These are phyloP conservation scores for Diddensiella santjacobensis DNA, from an alignment of 805 yeast species.

Conservation along the genomic window DNA sequence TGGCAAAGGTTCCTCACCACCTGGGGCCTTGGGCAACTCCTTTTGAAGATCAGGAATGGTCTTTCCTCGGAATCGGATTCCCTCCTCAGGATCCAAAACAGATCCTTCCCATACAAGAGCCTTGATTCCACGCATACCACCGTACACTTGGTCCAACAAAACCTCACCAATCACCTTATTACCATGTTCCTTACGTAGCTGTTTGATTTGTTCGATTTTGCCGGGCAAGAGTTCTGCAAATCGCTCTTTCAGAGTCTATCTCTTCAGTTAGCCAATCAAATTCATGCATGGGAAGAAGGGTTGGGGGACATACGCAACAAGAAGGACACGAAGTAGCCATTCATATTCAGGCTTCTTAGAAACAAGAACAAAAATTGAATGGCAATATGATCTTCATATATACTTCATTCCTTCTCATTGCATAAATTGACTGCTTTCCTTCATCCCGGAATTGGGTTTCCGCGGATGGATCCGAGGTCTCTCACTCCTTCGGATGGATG, in stretches of 20 bases:
- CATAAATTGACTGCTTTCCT: too few species aligned
- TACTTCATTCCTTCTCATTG: too few species aligned
- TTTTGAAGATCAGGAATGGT: conserved; percentile 76
- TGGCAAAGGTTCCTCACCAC: conserved; percentile 64
- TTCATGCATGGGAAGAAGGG: too few species aligned
- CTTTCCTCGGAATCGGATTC: conserved; percentile 80
- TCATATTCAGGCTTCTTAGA: too few species aligned
- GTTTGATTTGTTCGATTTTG: conserved; percentile 84
- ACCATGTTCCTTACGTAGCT: conserved; percentile 87
- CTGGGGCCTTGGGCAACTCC: conserved; percentile 71
- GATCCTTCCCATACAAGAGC: conserved; percentile 89
- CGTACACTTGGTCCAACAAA: conserved; percentile 74
- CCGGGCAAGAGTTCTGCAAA: conserved; percentile 90
- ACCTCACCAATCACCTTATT: conserved; percentile 71
- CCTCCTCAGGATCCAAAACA: conserved; percentile 78
- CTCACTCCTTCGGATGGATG: too few species aligned
- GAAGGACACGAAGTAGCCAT: too few species aligned
- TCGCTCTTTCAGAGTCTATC: conserved; percentile 77
- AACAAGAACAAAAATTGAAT: too few species aligned
- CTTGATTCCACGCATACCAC: conserved; percentile 88
- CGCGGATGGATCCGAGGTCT: too few species aligned
- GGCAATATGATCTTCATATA: too few species aligned
- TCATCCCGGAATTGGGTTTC: too few species aligned
- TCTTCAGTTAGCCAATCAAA: neutral
- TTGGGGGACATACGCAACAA: too few species aligned